These are phyloP conservation scores for Hypoxylon sp. DNA, from an alignment of 2,329 filamentous ascomycete species.

Conservation along the genomic window DNA sequence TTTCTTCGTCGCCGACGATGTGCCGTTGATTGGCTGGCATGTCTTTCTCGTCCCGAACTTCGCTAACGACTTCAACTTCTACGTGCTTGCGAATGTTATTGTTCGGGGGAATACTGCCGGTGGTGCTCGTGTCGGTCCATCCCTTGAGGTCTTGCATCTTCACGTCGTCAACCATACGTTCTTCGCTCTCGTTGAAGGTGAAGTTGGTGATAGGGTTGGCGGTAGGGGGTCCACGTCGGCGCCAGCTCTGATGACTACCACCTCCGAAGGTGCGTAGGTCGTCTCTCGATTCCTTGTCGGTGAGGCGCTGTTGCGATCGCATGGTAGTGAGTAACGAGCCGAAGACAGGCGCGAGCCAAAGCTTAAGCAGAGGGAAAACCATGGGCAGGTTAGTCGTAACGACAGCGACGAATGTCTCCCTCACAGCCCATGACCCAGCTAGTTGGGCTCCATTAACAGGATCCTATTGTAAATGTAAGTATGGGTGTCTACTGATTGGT, in stretches of 20 bases:
- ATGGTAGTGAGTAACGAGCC: slow-evolving; percentile 48
- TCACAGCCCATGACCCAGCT: slow-evolving; percentile 54
- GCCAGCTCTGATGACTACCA: slow-evolving; percentile 44
- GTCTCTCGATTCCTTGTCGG: slow-evolving; percentile 49
- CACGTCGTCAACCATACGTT: slow-evolving; percentile 54
- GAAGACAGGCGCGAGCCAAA: slow-evolving; percentile 48
- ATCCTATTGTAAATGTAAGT: slow-evolving; percentile 44
- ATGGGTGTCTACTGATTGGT: not conserved
- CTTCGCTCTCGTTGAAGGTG: slow-evolving; percentile 54
- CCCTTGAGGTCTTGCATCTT: slow-evolving; percentile 51
- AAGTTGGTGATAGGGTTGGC: slow-evolving; percentile 50
- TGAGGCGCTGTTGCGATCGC: slow-evolving; percentile 48
- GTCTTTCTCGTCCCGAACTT: slow-evolving; percentile 22
- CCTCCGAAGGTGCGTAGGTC: slow-evolving; percentile 53
- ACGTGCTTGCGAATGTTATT: slow-evolving; percentile 55
- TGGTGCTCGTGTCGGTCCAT: slow-evolving; percentile 31
- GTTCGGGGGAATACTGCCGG: slow-evolving; percentile 25
- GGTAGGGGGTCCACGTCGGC: slow-evolving; percentile 45
- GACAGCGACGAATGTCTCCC: slow-evolving; percentile 56
- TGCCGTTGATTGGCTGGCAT: slow-evolving; percentile 2
- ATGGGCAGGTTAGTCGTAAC: slow-evolving; percentile 55
- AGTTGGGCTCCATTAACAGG: slow-evolving; percentile 52
- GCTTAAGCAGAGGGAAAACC: slow-evolving; percentile 56
- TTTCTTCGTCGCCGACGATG: slow-evolving; percentile 30
- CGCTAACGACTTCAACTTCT: slow-evolving; percentile 43